Percentiles rank a stretch among this genome's conserved stretches.
Evolutionary conservation across 2,329 filamentous ascomycete species (phyloP).

Genomic region (Fusarium dlaminii): DNA sequence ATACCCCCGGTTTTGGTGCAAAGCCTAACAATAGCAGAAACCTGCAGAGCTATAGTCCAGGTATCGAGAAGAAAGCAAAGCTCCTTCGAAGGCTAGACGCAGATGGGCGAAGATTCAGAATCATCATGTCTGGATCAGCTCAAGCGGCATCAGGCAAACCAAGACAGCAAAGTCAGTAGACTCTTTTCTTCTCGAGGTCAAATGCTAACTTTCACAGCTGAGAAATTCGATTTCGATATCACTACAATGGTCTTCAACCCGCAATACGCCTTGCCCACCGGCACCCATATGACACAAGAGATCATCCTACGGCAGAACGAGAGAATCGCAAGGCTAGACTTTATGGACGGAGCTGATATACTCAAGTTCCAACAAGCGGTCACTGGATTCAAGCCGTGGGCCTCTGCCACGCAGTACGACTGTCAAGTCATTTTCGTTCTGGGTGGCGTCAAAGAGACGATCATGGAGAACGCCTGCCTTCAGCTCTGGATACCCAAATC

Average conservation of each 20-base stretch:
- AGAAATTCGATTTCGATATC: constrained; percentile 48
- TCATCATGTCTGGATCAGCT: constrained; percentile 40
- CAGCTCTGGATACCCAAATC: constrained; percentile 48
- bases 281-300: constrained; percentile 31
- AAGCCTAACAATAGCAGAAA: constrained; percentile 21
- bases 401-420: constrained; percentile 41
- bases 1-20: no score
- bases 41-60: constrained; percentile 29
- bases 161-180: constrained; percentile 35
- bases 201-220: constrained; percentile 32
- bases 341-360: constrained; percentile 39
- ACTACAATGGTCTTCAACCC: constrained; percentile 42
- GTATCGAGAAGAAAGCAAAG: constrained; percentile 38
- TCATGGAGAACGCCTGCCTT: constrained; percentile 44
- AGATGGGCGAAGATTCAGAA: constrained; percentile 41
- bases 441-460: constrained; percentile 31
- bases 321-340: constrained; percentile 44
- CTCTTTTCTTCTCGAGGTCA: background rate
- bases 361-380: constrained; percentile 48
- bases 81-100: constrained; percentile 42
- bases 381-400: constrained; percentile 47
- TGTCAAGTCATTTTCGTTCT: constrained; percentile 45
- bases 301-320: constrained; percentile 46
- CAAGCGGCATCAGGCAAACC: constrained; percentile 30
- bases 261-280: constrained; percentile 42